These are phyloP conservation scores for Zygoascus biomembranicola DNA, from an alignment of 805 yeast genomes.

Conservation along the genomic window DNA sequence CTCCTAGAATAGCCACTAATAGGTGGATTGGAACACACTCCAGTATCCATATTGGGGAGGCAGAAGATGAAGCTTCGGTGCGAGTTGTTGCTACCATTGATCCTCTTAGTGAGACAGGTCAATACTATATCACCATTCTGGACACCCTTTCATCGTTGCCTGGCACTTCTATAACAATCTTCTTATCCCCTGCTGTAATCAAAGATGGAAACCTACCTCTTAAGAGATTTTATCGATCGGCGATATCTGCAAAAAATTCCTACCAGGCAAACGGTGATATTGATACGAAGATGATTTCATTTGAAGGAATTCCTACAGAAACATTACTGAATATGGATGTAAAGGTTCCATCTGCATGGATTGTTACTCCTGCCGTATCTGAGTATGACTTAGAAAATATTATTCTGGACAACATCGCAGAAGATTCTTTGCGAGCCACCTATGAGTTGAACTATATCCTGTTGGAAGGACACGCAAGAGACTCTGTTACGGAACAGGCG, in stretches of 20 bases:
- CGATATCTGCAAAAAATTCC: conserved; percentile 30
- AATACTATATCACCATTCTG: conserved; percentile 44
- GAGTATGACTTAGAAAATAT: conserved; percentile 59
- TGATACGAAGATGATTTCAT: conserved; percentile 26
- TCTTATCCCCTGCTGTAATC: conserved; percentile 46
- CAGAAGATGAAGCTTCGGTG: conserved; percentile 31
- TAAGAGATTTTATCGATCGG: conserved; percentile 51
- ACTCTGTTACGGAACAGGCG: conserved; percentile 31
- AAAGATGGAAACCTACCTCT: conserved; percentile 36
- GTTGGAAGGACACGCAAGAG: conserved; percentile 64
- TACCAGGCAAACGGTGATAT: conserved; percentile 25
- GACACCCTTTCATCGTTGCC: conserved; percentile 35
- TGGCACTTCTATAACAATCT: conserved; percentile 45
- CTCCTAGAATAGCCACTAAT: conserved; percentile 19
- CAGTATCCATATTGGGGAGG: conserved; percentile 36
- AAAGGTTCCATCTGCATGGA: conserved; percentile 62
- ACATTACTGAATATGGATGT: conserved; percentile 47
- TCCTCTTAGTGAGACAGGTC: conserved; percentile 66
- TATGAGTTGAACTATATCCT: conserved; percentile 48
- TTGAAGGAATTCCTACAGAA: conserved; percentile 44
- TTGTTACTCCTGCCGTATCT: conserved; percentile 44
- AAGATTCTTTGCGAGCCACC: conserved; percentile 33
- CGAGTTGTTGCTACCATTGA: conserved; percentile 58
- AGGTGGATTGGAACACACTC: conserved; percentile 23
- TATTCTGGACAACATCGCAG: conserved; percentile 32